These are phyloP conservation scores for Mycena olivaceomarginata DNA, from an alignment of 768 basidiomycete species.

Conservation along the genomic window DNA sequence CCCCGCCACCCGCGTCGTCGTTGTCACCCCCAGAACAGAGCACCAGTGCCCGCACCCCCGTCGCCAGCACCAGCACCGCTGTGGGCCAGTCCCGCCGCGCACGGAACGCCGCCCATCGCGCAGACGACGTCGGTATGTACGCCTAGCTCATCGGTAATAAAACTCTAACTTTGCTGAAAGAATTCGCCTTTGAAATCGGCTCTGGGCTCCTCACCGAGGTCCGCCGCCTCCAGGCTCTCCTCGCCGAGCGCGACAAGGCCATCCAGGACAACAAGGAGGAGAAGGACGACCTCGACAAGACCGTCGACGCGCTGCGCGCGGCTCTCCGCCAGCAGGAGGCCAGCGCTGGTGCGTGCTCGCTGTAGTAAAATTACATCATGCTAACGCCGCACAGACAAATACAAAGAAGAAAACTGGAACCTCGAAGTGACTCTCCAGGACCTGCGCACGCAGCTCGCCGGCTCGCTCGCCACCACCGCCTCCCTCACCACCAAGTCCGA, in stretches of 20 bases:
- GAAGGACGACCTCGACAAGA: conserved; percentile 90
- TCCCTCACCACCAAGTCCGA: conserved; percentile 77
- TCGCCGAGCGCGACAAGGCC: conserved; percentile 94
- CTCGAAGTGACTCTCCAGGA: conserved; percentile 96
- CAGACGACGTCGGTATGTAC: conserved; percentile 86
- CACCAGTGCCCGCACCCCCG: conserved; percentile 62
- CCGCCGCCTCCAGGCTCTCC: conserved; percentile 90
- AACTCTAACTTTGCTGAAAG: conserved; percentile 62
- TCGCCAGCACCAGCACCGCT: conserved; percentile 83
- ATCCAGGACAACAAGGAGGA: conserved; percentile 95
- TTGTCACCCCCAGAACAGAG: conserved; percentile 70
- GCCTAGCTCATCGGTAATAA: conserved; percentile 28
- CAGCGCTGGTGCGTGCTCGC: conserved; percentile 74
- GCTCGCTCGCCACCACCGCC: conserved; percentile 83
- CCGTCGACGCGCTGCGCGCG: conserved; percentile 82
- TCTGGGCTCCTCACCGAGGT: conserved; percentile 95
- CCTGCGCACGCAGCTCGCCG: conserved; percentile 80
- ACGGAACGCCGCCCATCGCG: conserved; percentile 93
- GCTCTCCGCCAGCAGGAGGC: conserved; percentile 90
- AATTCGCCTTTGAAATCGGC: conserved; percentile 99
- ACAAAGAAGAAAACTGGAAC: conserved; percentile 99
- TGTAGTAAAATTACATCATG: conserved; percentile 22
- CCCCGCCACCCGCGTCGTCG: conserved; percentile 66
- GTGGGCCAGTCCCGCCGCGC: conserved; percentile 84
- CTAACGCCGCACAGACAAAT: conserved; percentile 78